These are phyloP conservation scores for Xylaria polymorpha DNA, from an alignment of 2,329 filamentous ascomycete species.

Conservation along the genomic window DNA sequence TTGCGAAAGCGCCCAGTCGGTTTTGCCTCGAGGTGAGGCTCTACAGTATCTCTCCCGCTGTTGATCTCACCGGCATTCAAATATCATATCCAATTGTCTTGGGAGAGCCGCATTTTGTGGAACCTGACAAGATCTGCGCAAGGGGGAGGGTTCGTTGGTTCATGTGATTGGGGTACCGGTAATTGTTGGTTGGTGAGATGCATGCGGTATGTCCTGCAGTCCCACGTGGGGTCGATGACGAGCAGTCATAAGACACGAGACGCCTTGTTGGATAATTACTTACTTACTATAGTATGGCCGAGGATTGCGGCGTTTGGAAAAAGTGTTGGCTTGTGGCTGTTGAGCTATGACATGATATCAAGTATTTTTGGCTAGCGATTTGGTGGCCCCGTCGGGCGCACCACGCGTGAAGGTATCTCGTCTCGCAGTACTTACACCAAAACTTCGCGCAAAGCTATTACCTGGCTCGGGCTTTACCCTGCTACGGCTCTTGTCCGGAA, in stretches of 20 bases:
- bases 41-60: neutral
- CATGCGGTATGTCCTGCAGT: neutral
- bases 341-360: neutral
- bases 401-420: too few relatives aligned
- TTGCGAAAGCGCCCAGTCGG: neutral
- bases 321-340: slow-evolving; percentile 4
- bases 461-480: too few relatives aligned
- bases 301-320: slow-evolving; percentile 16
- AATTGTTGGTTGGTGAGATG: slow-evolving; percentile 22
- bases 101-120: slow-evolving; percentile 7
- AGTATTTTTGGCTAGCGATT: too few relatives aligned
- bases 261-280: neutral
- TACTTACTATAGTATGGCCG: too few relatives aligned
- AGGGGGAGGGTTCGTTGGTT: neutral
- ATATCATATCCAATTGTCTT: neutral
- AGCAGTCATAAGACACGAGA: slow-evolving; percentile 1
- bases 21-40: neutral
- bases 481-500: too few relatives aligned
- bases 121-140: neutral
- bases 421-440: too few relatives aligned
- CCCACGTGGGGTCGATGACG: neutral
- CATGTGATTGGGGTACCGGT: neutral
- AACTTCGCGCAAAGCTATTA: too few relatives aligned
- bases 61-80: neutral
- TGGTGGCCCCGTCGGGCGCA: too few relatives aligned